These are phyloP conservation scores for Dalbergia oliveri DNA, from an alignment of 306 rosid genomes.

Conservation along the genomic window DNA sequence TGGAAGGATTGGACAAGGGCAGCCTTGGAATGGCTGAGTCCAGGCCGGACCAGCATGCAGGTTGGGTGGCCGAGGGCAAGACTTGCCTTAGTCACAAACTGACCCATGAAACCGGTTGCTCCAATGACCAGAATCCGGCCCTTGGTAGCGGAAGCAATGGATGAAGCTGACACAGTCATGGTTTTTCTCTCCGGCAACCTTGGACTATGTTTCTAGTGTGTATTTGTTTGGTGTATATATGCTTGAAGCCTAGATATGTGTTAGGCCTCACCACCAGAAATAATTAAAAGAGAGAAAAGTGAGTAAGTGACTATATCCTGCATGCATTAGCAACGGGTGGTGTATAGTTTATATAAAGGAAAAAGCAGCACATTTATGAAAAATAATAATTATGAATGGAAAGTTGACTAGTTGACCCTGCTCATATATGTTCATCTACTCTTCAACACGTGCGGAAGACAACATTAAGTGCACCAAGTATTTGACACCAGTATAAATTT, in stretches of 20 bases:
- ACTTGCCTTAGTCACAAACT: slow-evolving; percentile 68
- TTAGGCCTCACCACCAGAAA: neutral
- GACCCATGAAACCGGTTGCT: slow-evolving; percentile 76
- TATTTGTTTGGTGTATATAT: neutral
- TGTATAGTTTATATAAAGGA: neutral
- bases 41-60: slow-evolving; percentile 56
- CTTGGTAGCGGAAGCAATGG: slow-evolving; percentile 21
- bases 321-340: neutral
- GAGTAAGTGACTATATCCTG: neutral
- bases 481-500: neutral
- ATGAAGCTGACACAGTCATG: slow-evolving; percentile 49
- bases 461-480: neutral
- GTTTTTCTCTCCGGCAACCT: neutral
- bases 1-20: slow-evolving; percentile 50
- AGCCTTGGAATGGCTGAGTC: slow-evolving; percentile 46
- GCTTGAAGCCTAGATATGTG: neutral
- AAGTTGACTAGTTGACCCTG: neutral
- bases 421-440: slow-evolving; percentile 12
- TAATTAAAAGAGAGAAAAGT: neutral
- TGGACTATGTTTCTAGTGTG: neutral
- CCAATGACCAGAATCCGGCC: slow-evolving; percentile 57
- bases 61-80: slow-evolving; percentile 54
- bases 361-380: neutral
- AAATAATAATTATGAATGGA: neutral
- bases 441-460: slow-evolving; percentile 6